Base-by-base conservation (phyloP, 2,329 filamentous ascomycete genomes). In the Colletotrichum kahawae region DNA sequence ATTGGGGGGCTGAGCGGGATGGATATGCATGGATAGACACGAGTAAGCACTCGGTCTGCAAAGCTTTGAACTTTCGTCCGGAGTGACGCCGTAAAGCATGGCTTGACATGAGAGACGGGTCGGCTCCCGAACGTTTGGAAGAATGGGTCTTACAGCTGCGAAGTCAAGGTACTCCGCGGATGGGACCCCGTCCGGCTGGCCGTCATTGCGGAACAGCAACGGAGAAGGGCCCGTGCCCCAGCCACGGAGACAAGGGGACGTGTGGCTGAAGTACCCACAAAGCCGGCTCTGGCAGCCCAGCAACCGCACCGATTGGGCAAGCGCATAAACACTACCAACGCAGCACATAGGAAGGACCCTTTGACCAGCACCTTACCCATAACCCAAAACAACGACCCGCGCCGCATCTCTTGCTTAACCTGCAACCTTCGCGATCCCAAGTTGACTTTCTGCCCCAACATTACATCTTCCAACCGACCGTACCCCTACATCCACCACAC, bases 271-370 rank as follows among this genome's bases (percentile, higher is more conserved):
- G 14, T 31, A 3, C 12, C 48, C 69, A 70, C 38, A 43, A 56
- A 24, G 48, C 60, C 24, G 38, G 38, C 65, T 27, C 59, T 38
- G 67, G 74, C 74, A 76, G 71, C 74, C 74, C 74, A 76, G 74
- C 74, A 76, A 76, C 74, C 74, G 65, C 65, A 65, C 71, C 65
- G 66, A 74, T 76, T 76, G 65, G 74, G 74, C 70, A 76, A 76
- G 74, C 70, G 71, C 70, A 70, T 76, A 76, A 76, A 75, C 74
- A 74, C 60, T 70, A 76, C 59, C 18, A 31, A 70, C 48, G 48
- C 36, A 70, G 36, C 18, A 36, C 18, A 63, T 57, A 68, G 69
- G 57, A 56, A 36, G 56, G 60, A 54, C 48, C 73, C 70, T 68
- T 75, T 73, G 63, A 73, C 64, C 66, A 59, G 73, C 73, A 57